Base-by-base conservation (phyloP, 2,329 filamentous ascomycete genomes). In the Trichophyton schoenleinii region DNA sequence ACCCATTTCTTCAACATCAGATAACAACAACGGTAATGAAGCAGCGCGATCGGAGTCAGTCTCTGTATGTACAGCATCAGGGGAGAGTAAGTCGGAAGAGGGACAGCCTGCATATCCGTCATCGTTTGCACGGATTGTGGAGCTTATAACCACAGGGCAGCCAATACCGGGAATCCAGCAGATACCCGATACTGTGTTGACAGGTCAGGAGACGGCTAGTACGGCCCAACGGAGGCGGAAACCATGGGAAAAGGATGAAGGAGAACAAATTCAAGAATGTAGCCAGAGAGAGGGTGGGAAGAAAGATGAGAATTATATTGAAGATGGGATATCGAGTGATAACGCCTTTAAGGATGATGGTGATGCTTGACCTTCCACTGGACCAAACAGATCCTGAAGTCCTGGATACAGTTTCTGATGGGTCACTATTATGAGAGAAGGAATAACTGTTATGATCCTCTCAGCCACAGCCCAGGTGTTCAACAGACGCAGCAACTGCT, bases 131-230 rank as follows among this genome's bases (percentile, higher is more conserved):
- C 85, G 92, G 66, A 90, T 96, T 64, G 86, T 95, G 61, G 87
- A 89, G 68, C 82, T 95, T 60, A 88, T 96, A 60, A 88, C 89
- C 25, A 86, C 84, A 31, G 90, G 90, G 60, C 85, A 89, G 67
- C 86, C 88, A 0, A 87, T 96, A 49, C 90, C 91, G 0, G 91
- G 91, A 0, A 95, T 96, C 69, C 85, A 86, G 67, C 84, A 95
- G 65, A 92, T 96, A 60, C 90, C 91, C 3, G 83, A 89, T 66
- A 94, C 87, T 0, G 78, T 96, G 3, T 78, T 91, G 20, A 80
- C 84, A 60, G 87, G 87, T 3, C 82, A 89, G 63, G 86, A 87
- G 63, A 81, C 81, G 22, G 72, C 78, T 58, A 77, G 79, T 60
- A 77, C 75, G n/a, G 78, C 77, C 22, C 69, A 76, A n/a, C 77